These are phyloP conservation scores for Hanseniaspora pseudoguilliermondii DNA, from an alignment of 805 yeast genomes.

Conservation along the genomic window DNA sequence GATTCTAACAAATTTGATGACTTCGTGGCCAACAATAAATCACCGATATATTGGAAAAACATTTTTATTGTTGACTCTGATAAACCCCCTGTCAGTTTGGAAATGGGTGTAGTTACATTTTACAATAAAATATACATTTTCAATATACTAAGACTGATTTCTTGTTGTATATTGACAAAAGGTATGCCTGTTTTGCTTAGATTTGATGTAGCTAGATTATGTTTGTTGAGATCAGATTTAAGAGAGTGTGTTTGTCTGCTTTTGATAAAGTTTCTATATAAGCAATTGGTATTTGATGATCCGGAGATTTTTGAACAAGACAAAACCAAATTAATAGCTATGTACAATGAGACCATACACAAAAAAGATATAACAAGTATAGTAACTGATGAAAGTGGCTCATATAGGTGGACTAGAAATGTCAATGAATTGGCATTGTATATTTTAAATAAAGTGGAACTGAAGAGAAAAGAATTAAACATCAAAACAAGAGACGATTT, in stretches of 20 bases:
- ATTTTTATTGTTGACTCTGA: constrained; percentile 8
- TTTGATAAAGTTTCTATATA: constrained; percentile 58
- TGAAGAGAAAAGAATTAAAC: constrained; percentile 18
- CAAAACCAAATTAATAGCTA: constrained; percentile 26
- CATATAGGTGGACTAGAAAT: constrained; percentile 82
- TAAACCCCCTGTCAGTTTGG: constrained; percentile 13
- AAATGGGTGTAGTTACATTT: not conserved
- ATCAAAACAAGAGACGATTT: constrained; percentile 11
- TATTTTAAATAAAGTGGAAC: constrained; percentile 24
- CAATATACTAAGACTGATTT: constrained; percentile 49
- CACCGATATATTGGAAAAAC: constrained; percentile 12
- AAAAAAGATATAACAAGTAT: constrained; percentile 66
- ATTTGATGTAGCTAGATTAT: constrained; percentile 71
- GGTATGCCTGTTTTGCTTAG: constrained; percentile 76
- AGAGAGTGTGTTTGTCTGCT: constrained; percentile 73
- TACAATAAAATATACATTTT: constrained; percentile 34
- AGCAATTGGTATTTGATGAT: constrained; percentile 43
- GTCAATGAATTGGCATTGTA: constrained; percentile 58
- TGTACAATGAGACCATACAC: constrained; percentile 34
- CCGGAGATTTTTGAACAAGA: constrained; percentile 18
- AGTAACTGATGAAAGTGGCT: constrained; percentile 74
- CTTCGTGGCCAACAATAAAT: not conserved
- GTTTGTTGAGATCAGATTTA: constrained; percentile 69
- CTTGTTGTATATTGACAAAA: constrained; percentile 67
- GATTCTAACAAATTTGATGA: constrained; percentile 19